A percentile compares a stretch with the other conserved stretches of the same genome.
phyloP scores from a whole-genome alignment of 352 stramenopile genomes.

The Phytophthora syringae region DNA sequence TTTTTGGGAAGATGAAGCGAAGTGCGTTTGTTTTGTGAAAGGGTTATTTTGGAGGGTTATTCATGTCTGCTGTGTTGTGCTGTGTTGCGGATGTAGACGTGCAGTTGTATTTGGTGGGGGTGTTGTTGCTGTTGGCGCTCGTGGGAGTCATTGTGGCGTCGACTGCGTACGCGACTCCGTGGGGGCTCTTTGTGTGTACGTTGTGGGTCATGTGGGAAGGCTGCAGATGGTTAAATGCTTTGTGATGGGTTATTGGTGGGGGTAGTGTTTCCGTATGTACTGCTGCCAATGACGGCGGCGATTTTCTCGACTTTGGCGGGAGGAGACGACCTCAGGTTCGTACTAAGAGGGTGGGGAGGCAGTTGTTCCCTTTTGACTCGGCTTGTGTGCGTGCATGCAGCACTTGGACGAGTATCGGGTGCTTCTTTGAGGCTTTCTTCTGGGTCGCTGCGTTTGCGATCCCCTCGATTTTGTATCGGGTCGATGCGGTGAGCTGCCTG shows the following conservation, averaged over 20 bases:
- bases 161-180: constrained; percentile 63
- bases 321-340: constrained; percentile 57
- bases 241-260: not conserved
- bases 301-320: constrained; percentile 58
- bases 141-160: constrained; percentile 64
- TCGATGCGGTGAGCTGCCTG: constrained; percentile 55
- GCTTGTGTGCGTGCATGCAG: constrained; percentile 16
- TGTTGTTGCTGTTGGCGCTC: constrained; percentile 64
- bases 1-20: constrained; percentile 22
- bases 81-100: constrained; percentile 32
- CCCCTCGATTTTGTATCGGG: constrained; percentile 67
- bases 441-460: constrained; percentile 72
- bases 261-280: constrained; percentile 68
- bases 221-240: too few species aligned
- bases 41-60: constrained; percentile 9
- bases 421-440: constrained; percentile 78
- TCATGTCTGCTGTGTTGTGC: not conserved
- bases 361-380: not conserved
- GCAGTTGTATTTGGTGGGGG: constrained; percentile 46
- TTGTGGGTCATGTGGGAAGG: not conserved
- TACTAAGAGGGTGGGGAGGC: not conserved
- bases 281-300: constrained; percentile 67
- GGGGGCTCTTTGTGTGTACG: constrained; percentile 73
- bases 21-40: constrained; percentile 8
- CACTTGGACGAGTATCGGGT: constrained; percentile 70